Base-by-base conservation (phyloP, 2,329 filamentous ascomycete genomes). In the Fusarium vanettenii region DNA sequence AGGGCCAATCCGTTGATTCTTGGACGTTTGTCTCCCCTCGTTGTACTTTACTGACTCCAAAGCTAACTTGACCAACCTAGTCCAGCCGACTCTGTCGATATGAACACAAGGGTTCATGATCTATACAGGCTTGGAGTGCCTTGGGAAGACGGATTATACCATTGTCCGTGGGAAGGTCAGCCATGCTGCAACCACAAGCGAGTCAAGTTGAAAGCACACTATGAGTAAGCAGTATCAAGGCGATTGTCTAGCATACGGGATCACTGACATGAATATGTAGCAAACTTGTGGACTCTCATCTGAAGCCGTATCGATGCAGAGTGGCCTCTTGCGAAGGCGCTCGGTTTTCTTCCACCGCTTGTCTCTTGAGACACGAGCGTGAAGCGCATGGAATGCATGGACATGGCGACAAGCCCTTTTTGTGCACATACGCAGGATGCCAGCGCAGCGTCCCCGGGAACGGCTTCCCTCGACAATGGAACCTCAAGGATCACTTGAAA, bases 141-240 rank as follows among this genome's bases (percentile, higher is more conserved):
- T 11, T 84, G 89, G 41, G 82, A 88, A 39, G 94, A 98, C 84
- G 95, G 95, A 80, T 90, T 97, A 67, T 98, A 97, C 86, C 95
- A 97, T 86, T 98, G 96, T 88, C 96, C 96, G 6, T 97, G 93
- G 88, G 92, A 93, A 82, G 93, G 91, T 78, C 88, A 92, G 70
- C 68, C 85, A 31, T 87, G 82, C 80, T 98, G 96, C 90, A 93
- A 90, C 84, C 96, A 98, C 91, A 94, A 94, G 85, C 92, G 95
- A 43, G 97, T 97, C 81, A 97, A 97, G 87, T 93, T 98, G 79
- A 98, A 98, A 90, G 98, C 96, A 92, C 97, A 98, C 86, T 98
- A 98, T 82, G 95, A 98, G 95, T 97, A 92, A 90, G 94, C 45
- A 31, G 9, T 86, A 27, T 25, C 22, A 11, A 4, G 25, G 4